These are phyloP conservation scores for Adenanthera pavonina DNA, from an alignment of 306 rosid genomes.

Conservation along the genomic window DNA sequence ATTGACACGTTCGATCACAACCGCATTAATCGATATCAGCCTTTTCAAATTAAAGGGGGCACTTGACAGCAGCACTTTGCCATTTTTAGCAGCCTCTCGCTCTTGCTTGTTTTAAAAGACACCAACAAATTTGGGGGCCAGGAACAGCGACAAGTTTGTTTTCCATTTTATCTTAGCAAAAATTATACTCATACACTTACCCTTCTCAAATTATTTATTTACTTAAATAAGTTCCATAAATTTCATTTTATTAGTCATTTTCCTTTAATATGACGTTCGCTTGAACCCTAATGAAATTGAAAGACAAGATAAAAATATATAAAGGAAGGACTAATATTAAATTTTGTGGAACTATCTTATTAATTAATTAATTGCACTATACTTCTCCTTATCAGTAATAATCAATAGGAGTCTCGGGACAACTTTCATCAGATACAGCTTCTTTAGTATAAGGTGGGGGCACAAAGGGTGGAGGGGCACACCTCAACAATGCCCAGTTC, in stretches of 20 bases:
- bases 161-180: too few relatives aligned
- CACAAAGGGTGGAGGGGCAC: constrained; percentile 57
- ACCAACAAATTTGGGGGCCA: neutral
- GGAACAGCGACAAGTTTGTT: neutral
- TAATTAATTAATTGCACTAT: neutral
- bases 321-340: neutral
- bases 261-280: neutral
- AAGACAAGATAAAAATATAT: constrained; percentile 4
- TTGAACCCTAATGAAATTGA: neutral
- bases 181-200: too few relatives aligned
- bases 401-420: constrained; percentile 63
- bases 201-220: too few relatives aligned
- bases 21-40: constrained; percentile 27
- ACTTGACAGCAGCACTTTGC: constrained; percentile 15
- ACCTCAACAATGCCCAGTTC: constrained; percentile 65
- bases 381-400: constrained; percentile 53
- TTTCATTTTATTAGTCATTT: too few relatives aligned
- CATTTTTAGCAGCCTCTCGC: constrained; percentile 26
- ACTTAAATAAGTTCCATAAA: neutral
- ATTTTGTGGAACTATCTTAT: constrained; percentile 20
- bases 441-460: constrained; percentile 65
- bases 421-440: constrained; percentile 57
- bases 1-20: constrained; percentile 15
- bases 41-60: constrained; percentile 16
- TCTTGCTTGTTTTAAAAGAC: constrained; percentile 21